Conservation (phyloP, 306 rosid genomes). For the Casuarina cunninghamiana region DNA sequence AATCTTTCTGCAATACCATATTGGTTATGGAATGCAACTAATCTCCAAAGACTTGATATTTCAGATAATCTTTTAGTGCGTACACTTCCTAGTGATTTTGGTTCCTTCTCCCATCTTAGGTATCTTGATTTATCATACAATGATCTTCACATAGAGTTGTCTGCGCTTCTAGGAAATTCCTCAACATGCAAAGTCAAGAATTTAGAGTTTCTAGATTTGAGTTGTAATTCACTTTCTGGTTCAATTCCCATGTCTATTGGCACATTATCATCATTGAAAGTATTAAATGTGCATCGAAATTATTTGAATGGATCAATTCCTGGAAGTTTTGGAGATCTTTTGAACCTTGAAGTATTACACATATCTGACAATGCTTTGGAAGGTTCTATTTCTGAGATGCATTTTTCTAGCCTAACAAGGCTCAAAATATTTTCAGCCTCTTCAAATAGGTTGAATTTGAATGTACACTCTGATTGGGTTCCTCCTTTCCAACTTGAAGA, state of each 20-base stretch:
- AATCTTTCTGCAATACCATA: too few species aligned
- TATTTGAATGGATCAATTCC: conserved; percentile 16
- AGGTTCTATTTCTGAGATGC: conserved; percentile 29
- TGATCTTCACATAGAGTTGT: background rate
- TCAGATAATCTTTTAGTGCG: background rate
- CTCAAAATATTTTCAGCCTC: background rate
- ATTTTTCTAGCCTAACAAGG: conserved; percentile 10
- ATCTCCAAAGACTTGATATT: too few species aligned
- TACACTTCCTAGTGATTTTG: too few species aligned
- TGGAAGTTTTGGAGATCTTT: conserved; percentile 13
- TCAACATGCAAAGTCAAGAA: background rate
- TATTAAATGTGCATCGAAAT: background rate
- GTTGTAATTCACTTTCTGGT: conserved; percentile 9
- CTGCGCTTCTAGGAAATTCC: background rate
- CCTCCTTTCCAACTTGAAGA: background rate
- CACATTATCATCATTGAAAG: background rate
- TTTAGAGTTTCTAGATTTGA: conserved; percentile 9
- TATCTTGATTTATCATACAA: conserved; percentile 9
- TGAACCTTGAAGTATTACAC: background rate
- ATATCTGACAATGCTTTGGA: conserved; percentile 10
- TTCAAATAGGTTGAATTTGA: conserved; percentile 4
- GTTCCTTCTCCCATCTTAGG: too few species aligned
- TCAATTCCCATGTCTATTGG: conserved; percentile 2
- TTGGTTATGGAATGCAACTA: too few species aligned
- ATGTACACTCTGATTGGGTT: background rate